Evolutionary conservation across 2,329 filamentous ascomycete genomes (phyloP).

Genomic region (Fusarium odoratissimum): DNA sequence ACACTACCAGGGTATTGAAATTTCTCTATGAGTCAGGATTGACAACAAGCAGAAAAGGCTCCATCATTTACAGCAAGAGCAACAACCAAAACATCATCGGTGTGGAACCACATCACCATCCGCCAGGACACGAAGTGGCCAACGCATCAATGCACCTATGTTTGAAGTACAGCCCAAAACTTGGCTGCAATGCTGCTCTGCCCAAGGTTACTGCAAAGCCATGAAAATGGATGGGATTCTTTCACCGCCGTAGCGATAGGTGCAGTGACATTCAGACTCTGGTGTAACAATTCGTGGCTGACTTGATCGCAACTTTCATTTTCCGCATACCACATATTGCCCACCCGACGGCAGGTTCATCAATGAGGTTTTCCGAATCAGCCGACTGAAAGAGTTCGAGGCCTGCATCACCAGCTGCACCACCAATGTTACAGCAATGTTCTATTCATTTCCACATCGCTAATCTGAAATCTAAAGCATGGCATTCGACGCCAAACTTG

Average conservation of each 20-base stretch:
- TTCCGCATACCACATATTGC: background rate
- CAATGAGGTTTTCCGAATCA: conserved; percentile 5
- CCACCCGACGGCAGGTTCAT: background rate
- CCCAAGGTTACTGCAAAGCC: conserved; percentile 37
- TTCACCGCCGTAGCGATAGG: conserved; percentile 31
- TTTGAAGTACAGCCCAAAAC: conserved; percentile 29
- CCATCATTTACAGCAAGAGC: conserved; percentile 30
- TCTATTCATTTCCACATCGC: conserved; percentile 27
- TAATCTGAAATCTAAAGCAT: conserved; percentile 24
- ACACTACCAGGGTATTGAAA: conserved; percentile 3
- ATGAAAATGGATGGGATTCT: conserved; percentile 27
- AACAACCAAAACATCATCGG: conserved; percentile 28
- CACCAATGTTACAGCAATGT: conserved; percentile 1
- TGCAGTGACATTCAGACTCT: conserved; percentile 23
- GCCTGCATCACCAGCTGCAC: background rate
- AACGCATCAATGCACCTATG: conserved; percentile 38
- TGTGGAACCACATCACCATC: conserved; percentile 36
- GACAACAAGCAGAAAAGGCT: conserved; percentile 23
- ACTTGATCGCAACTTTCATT: conserved; percentile 8
- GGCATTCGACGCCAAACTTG: conserved; percentile 23
- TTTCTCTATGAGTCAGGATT: conserved; percentile 35
- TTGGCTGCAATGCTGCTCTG: conserved; percentile 36
- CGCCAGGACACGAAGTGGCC: conserved; percentile 34
- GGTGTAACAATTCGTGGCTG: conserved; percentile 24
- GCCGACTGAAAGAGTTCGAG: conserved; percentile 1